Evolutionary conservation across 1,284 basidiomycete species (phyloP), one percentile per base, ranked within the genome.

Genomic region (Trichosporon inkin): DNA sequence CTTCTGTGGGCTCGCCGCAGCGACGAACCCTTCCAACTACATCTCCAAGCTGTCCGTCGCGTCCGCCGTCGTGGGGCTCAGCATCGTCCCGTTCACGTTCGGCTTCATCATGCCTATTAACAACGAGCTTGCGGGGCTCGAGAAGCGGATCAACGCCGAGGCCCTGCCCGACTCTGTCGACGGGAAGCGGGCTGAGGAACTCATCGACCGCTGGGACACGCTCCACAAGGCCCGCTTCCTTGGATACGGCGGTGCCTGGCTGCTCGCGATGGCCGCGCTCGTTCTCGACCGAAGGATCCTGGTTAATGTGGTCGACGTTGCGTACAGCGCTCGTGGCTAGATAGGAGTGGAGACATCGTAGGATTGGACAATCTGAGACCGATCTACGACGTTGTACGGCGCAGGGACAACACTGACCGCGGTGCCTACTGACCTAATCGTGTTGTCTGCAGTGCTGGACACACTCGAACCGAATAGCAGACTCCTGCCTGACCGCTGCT

Each of bases 61-160:
- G 4, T 55, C 68, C 1, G 71, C 63, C 3, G 28, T 68, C 20
- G 22, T 61, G 16, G 62, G 60, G 5, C 37, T 64, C 11, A 17
- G 53, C 14, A 63, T 70, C 40, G 3, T 68, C 3, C 70, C 70
- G 10, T 63, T 57, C 60, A 72, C 70, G 2, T n/a, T 63, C 11
- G 16, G 38, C 8, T 19, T 56, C 34, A 53, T 72, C 24, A 16
- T 49, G 19, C 38, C 57, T 0, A 65, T 62, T 40, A 70, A 72
- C 62, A 32, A 35, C 11, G 22, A 67, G 56, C 52, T 72, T 8
- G 4, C 53, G n/a, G 57, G 17, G 10, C 52, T 68, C 11, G 20
- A 32, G n/a, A 8, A 32, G 28, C 4, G 28, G 5, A 32, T 5
- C 5, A 37, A 51, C 20, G 37, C 59, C 38, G 61, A 58, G 28